Percentiles rank a stretch among this genome's conserved stretches.
Evolutionary conservation across 164 flowering plant species (phyloP).

Genomic region (Vitis labrusca): DNA sequence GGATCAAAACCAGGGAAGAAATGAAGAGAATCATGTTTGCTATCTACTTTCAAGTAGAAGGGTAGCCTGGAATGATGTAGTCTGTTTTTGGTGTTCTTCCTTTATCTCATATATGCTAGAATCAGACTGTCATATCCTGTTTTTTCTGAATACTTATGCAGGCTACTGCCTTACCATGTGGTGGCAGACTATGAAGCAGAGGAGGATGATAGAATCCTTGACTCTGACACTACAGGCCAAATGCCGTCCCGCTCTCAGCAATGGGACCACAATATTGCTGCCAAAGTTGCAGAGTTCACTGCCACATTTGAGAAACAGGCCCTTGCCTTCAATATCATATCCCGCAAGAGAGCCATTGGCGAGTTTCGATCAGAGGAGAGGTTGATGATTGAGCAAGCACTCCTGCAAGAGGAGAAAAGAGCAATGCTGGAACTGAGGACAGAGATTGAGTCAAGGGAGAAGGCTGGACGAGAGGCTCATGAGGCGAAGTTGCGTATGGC

Average conservation of each 20-base stretch:
- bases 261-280: slow-evolving; percentile 93
- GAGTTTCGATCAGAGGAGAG: slow-evolving; percentile 94
- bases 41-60: too few relatives aligned
- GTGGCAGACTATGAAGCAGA: slow-evolving; percentile 99
- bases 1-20: too few relatives aligned
- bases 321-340: slow-evolving; percentile 81
- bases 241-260: slow-evolving; percentile 91
- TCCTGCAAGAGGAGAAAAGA: slow-evolving; percentile 85
- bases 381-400: slow-evolving; percentile 90
- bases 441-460: slow-evolving; percentile 83
- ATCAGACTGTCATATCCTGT: background rate
- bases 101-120: background rate
- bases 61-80: too few relatives aligned
- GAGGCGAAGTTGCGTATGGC: slow-evolving; percentile 79
- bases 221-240: slow-evolving; percentile 90
- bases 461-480: slow-evolving; percentile 78
- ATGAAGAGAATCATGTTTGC: too few relatives aligned
- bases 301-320: slow-evolving; percentile 95
- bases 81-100: background rate
- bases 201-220: slow-evolving; percentile 94
- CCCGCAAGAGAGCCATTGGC: slow-evolving; percentile 78
- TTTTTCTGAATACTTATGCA: slow-evolving; percentile 28
- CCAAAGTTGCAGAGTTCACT: slow-evolving; percentile 83
- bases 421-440: slow-evolving; percentile 60
- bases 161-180: slow-evolving; percentile 94